Percentiles rank a stretch among this genome's conserved stretches.
These are phyloP conservation scores for Sporothrix pallida DNA, from an alignment of 2,329 filamentous ascomycete genomes.

Conservation along the genomic window DNA sequence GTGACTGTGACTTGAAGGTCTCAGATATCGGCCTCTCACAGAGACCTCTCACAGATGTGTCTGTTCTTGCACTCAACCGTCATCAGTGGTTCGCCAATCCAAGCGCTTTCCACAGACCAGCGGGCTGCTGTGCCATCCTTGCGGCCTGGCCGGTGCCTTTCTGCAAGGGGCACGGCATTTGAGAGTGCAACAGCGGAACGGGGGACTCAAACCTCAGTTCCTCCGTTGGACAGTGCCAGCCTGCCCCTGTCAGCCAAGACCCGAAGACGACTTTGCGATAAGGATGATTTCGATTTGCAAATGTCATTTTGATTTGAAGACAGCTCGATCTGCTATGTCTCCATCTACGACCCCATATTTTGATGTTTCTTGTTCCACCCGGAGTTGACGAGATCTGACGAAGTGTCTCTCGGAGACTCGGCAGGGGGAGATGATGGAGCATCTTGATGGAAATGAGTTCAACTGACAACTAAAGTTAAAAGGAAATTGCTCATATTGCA, in stretches of 20 bases:
- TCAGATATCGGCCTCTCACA: no score
- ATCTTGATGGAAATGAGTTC: background rate
- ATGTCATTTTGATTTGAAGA: background rate
- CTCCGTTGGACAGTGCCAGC: no score
- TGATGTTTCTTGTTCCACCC: background rate
- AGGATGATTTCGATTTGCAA: slow-evolving; percentile 2
- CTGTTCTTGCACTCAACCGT: background rate
- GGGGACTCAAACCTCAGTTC: no score
- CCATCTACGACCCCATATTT: background rate
- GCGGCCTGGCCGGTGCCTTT: slow-evolving; percentile 2
- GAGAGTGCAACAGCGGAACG: background rate
- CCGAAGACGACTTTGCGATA: background rate
- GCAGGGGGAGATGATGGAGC: background rate
- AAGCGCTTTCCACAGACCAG: background rate
- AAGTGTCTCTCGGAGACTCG: slow-evolving; percentile 5
- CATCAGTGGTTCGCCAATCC: background rate
- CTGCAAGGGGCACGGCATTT: slow-evolving; percentile 29
- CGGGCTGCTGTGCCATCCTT: background rate
- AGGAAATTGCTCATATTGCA: background rate
- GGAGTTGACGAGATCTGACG: slow-evolving; percentile 8
- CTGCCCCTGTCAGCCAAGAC: background rate
- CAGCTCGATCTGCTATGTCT: background rate
- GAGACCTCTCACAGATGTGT: no score
- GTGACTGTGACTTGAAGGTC: background rate
- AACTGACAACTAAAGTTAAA: background rate